Percentiles rank a stretch among this genome's conserved stretches.
Evolutionary conservation across 2,329 filamentous ascomycete genomes (phyloP).

Genomic region (Phialophora verrucosa): DNA sequence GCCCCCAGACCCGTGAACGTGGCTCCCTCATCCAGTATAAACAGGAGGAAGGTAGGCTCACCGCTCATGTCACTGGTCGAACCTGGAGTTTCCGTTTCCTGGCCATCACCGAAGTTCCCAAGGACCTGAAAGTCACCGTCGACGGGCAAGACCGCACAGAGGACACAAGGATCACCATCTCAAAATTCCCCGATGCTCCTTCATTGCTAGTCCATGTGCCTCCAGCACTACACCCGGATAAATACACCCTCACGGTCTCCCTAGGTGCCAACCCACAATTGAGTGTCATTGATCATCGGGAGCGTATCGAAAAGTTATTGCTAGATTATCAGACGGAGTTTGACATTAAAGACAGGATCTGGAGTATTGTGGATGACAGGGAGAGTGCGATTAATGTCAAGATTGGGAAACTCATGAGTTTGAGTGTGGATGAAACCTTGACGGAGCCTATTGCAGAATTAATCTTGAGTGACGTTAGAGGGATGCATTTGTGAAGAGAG

Average conservation of each 20-base stretch:
- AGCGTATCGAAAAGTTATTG: constrained; percentile 37
- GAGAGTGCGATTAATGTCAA: constrained; percentile 33
- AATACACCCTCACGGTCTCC: constrained; percentile 47
- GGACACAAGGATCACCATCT: constrained; percentile 27
- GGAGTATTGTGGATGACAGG: constrained; percentile 37
- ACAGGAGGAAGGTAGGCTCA: constrained; percentile 36
- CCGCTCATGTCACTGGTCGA: constrained; percentile 32
- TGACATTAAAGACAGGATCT: constrained; percentile 41
- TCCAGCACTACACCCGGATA: constrained; percentile 26
- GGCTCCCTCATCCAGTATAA: constrained; percentile 38
- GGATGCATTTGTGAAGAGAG: constrained; percentile 2
- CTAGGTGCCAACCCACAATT: constrained; percentile 45
- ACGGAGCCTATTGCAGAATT: constrained; percentile 41
- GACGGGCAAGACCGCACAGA: constrained; percentile 36
- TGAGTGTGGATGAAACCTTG: constrained; percentile 41
- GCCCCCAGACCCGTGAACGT: constrained; percentile 36
- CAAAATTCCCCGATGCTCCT: constrained; percentile 33
- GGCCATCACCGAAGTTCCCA: constrained; percentile 29
- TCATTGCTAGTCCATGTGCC: constrained; percentile 37
- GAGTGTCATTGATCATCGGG: constrained; percentile 36
- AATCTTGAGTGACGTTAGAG: constrained; percentile 39
- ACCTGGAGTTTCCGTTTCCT: constrained; percentile 38
- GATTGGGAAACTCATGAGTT: constrained; percentile 38
- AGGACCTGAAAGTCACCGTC: constrained; percentile 33
- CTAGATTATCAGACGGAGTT: constrained; percentile 42